Conservation (phyloP, 2,329 filamentous ascomycete genomes). For the Beauveria medogensis region DNA sequence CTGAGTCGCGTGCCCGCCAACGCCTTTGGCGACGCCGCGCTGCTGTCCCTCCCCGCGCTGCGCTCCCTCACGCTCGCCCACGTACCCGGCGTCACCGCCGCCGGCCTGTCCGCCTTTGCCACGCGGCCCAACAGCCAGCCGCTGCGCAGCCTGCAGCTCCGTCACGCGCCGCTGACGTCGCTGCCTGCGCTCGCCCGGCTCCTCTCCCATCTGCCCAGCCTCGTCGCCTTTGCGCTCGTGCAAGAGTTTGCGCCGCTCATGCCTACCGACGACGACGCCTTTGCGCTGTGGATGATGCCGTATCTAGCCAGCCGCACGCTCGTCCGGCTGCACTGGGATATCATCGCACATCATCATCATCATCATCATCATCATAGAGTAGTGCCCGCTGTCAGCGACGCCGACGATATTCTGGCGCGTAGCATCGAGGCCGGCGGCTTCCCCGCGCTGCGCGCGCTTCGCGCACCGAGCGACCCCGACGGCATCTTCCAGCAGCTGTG, state of each 20-base stretch:
- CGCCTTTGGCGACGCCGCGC: constrained; percentile 49
- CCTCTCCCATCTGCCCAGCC: constrained; percentile 43
- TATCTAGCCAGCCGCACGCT: constrained; percentile 51
- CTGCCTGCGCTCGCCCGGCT: constrained; percentile 51
- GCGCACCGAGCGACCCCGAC: constrained; percentile 61
- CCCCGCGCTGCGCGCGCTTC: constrained; percentile 50
- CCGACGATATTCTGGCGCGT: constrained; percentile 55
- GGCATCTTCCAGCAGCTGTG: constrained; percentile 64
- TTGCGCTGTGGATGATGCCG: constrained; percentile 52
- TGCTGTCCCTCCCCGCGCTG: constrained; percentile 47
- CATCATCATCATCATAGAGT: too few species aligned
- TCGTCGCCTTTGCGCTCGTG: constrained; percentile 45
- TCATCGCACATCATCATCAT: constrained; percentile 37
- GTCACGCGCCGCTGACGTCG: constrained; percentile 48
- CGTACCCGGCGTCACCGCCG: constrained; percentile 46
- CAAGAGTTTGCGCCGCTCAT: constrained; percentile 48
- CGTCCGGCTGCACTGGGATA: constrained; percentile 54
- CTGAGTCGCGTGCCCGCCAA: constrained; percentile 47
- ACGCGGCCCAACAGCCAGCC: constrained; percentile 37
- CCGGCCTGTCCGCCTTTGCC: constrained; percentile 49
- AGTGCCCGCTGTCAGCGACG: constrained; percentile 32
- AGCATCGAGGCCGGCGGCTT: constrained; percentile 56
- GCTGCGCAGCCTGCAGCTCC: constrained; percentile 44
- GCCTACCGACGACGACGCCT: constrained; percentile 40
- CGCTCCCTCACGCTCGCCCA: constrained; percentile 47